Percentiles rank a stretch among this genome's conserved stretches.
These are phyloP conservation scores for Rhododendron mucronatum DNA, from an alignment of 148 eudicot species.

Conservation along the genomic window DNA sequence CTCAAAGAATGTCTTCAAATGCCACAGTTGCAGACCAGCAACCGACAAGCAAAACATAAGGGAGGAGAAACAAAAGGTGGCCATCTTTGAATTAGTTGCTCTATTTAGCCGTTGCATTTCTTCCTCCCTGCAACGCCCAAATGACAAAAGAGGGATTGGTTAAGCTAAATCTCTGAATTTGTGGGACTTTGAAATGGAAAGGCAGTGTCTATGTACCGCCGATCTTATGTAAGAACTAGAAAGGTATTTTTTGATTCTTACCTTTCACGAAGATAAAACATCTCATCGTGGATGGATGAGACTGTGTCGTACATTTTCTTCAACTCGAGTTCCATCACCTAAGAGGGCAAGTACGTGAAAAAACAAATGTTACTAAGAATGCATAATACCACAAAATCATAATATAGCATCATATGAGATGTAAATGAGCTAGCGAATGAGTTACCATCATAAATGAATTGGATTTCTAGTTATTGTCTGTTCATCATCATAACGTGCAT, in stretches of 20 bases:
- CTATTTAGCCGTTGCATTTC: constrained; percentile 54
- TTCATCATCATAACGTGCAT: not conserved
- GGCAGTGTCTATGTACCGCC: not conserved
- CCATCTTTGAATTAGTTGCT: constrained; percentile 52
- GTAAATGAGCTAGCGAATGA: not conserved
- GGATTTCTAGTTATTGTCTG: not conserved
- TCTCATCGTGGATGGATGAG: constrained; percentile 53
- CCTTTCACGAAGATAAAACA: constrained; percentile 80
- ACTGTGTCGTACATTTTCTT: constrained; percentile 43
- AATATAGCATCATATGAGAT: not conserved
- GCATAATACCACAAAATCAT: not conserved
- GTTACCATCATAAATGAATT: not conserved
- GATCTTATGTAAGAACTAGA: not conserved
- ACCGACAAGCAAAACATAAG: constrained; percentile 43
- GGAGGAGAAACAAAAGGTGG: constrained; percentile 39
- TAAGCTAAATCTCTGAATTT: not conserved
- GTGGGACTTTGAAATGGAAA: not conserved
- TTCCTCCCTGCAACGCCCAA: constrained; percentile 35
- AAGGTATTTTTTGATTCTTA: not conserved
- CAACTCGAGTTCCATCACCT: constrained; percentile 54
- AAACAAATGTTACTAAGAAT: not conserved
- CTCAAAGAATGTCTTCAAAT: constrained; percentile 55
- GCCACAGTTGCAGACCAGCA: constrained; percentile 53
- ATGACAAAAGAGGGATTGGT: not conserved
- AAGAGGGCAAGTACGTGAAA: not conserved